Evolutionary conservation across 441 rosid species (phyloP), one percentile per base, ranked within the genome.

Genomic region (Gossypium armourianum): DNA sequence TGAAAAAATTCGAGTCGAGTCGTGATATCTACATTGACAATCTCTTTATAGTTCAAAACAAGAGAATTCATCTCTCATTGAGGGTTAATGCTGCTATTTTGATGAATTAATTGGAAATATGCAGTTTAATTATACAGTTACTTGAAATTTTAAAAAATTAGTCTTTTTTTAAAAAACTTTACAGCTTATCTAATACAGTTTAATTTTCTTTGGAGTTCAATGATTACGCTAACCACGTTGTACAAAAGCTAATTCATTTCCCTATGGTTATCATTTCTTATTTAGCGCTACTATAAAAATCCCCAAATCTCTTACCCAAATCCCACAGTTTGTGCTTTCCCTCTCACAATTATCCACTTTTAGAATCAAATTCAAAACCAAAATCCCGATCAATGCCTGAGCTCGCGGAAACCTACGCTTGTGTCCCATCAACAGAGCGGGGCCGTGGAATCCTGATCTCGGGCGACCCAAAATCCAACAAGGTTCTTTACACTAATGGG

Each of bases 361-460:
- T 45, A 17, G 29, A 40, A 62, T 49, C 57, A n/a, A 45, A 65
- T 23, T 15, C 4, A 66, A 68, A 28, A 8, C 61, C 40, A 36
- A 36, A 36, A 36, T 8, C 45, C 12, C 45, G 12, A 36, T 36
- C 45, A 54, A 85, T 81, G 86, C 79, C 91, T 70, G 78, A 84
- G 68, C 94, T 89, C 2, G 74, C 84, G 0, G 96, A 93, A 69
- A 90, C 96, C 62, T 93, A 87, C 65, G 91, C 90, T 1, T 91
- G 96, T 72, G 85, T 90, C 60, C 97, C 97, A 2, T 85, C 92
- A 6, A 89, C 96, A 2, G 98, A 93, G 79, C 90, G 97, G 6
- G 98, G 98, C 76, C 85, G 93, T 0, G 97, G 98, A 32, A 90
- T 91, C 76, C 79, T 90, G 16, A 86, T 91, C 73, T 85, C 96